Evolutionary conservation across 208 protist genomes (phyloP).

Genomic region (Leishmania braziliensis): DNA sequence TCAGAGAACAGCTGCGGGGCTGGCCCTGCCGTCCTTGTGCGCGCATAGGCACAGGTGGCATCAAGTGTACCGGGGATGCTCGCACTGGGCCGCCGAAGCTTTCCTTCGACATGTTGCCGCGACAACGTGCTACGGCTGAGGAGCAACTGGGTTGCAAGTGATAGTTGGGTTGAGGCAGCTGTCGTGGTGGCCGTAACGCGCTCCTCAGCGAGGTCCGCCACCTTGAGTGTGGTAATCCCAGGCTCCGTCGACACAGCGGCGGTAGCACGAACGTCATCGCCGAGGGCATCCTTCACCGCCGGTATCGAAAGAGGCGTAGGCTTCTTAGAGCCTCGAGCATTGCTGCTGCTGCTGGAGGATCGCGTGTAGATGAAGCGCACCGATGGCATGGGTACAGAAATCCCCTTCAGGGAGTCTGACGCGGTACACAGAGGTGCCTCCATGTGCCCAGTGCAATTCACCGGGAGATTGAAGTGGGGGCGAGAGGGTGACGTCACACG

Average conservation of each 20-base stretch:
- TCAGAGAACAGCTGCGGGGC: not conserved
- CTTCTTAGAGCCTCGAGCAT: not conserved
- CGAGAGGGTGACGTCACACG: not conserved
- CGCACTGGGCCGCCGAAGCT: not conserved
- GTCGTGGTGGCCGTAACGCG: not conserved
- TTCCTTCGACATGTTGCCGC: not conserved
- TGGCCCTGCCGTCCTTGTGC: not conserved
- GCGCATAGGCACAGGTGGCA: not conserved
- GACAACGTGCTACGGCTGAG: not conserved
- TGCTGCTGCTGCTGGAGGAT: slow-evolving; percentile 3
- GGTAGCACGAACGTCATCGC: not conserved
- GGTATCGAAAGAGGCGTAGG: not conserved
- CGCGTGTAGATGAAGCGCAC: slow-evolving; percentile 28
- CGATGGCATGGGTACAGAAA: not conserved
- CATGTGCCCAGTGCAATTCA: not conserved
- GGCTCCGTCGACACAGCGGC: not conserved
- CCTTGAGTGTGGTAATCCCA: not conserved
- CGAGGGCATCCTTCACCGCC: not conserved
- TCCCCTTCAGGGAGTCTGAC: not conserved
- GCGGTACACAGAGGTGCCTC: not conserved
- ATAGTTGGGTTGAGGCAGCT: no score
- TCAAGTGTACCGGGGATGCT: not conserved
- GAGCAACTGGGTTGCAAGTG: not conserved
- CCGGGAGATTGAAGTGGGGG: not conserved
- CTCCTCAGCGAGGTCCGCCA: not conserved